Conservation (phyloP, 495 filamentous ascomycete genomes). For the Viridothelium virens region DNA sequence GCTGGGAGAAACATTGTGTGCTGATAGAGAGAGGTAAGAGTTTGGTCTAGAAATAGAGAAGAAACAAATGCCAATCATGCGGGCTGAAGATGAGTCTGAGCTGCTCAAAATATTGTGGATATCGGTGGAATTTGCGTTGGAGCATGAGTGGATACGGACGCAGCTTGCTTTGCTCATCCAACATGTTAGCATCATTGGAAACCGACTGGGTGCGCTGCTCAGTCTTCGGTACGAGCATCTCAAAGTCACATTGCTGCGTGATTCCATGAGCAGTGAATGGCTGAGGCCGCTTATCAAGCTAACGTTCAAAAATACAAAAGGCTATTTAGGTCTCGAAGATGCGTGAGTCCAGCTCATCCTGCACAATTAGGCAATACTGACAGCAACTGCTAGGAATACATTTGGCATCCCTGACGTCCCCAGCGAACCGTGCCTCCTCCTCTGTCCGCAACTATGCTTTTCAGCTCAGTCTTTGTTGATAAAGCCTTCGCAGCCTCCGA, state of each 20-base stretch:
- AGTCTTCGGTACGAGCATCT: constrained; percentile 10
- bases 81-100: constrained; percentile 16
- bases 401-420: constrained; percentile 13
- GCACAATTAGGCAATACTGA: not conserved
- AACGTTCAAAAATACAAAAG: constrained; percentile 15
- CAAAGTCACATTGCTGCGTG: constrained; percentile 14
- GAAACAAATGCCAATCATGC: constrained; percentile 15
- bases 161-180: constrained; percentile 10
- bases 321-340: constrained; percentile 16
- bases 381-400: constrained; percentile 4
- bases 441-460: constrained; percentile 13
- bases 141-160: constrained; percentile 7
- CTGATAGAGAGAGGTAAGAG: constrained; percentile 9
- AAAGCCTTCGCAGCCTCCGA: constrained; percentile 3
- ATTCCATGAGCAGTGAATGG: constrained; percentile 13
- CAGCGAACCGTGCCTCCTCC: constrained; percentile 2
- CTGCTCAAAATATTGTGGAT: constrained; percentile 13
- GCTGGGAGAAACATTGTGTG: not conserved
- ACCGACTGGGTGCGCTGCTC: constrained; percentile 8
- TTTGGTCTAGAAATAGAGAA: constrained; percentile 9
- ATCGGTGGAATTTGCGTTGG: constrained; percentile 8
- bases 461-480: constrained; percentile 11
- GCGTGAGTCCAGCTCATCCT: constrained; percentile 9
- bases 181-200: constrained; percentile 10
- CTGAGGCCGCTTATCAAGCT: constrained; percentile 9